phyloP scores from a whole-genome alignment of 768 basidiomycete species.

The Agaricus subrufescens region DNA sequence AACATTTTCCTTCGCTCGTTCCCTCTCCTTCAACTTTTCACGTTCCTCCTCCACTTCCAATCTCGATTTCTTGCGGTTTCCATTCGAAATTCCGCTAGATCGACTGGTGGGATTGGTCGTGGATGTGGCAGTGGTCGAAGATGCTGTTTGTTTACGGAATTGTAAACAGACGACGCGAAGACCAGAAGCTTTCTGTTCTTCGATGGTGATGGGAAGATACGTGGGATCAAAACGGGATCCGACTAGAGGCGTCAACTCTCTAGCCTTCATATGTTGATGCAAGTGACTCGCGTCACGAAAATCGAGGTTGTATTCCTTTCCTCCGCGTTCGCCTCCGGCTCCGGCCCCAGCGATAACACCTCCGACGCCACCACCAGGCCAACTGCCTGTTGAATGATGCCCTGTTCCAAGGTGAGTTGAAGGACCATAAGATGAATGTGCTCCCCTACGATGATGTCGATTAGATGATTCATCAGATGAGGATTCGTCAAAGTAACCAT shows the following conservation, averaged over 20 bases:
- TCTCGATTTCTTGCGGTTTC: background rate
- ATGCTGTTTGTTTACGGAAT: background rate
- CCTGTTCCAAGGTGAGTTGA: background rate
- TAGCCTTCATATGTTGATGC: background rate
- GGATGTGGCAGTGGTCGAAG: background rate
- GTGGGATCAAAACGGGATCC: slow-evolving; percentile 8
- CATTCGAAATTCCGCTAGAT: background rate
- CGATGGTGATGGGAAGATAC: slow-evolving; percentile 5
- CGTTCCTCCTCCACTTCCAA: background rate
- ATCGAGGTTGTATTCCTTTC: slow-evolving; percentile 1
- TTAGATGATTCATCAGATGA: background rate
- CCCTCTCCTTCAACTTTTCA: background rate
- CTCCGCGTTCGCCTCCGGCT: background rate
- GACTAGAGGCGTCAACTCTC: slow-evolving; percentile 8
- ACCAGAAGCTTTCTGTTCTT: slow-evolving; percentile 8
- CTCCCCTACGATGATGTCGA: background rate
- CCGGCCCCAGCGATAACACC: background rate
- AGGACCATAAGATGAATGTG: background rate
- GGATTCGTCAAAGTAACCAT: background rate
- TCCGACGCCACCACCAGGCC: background rate
- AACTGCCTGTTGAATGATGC: background rate
- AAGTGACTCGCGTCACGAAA: background rate
- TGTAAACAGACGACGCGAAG: slow-evolving; percentile 7
- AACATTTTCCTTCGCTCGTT: background rate
- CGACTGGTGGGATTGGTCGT: background rate